Percentiles rank a stretch among this genome's conserved stretches.
Conservation (phyloP, 768 basidiomycete species). For the Pleurotus salmoneostramineus region DNA sequence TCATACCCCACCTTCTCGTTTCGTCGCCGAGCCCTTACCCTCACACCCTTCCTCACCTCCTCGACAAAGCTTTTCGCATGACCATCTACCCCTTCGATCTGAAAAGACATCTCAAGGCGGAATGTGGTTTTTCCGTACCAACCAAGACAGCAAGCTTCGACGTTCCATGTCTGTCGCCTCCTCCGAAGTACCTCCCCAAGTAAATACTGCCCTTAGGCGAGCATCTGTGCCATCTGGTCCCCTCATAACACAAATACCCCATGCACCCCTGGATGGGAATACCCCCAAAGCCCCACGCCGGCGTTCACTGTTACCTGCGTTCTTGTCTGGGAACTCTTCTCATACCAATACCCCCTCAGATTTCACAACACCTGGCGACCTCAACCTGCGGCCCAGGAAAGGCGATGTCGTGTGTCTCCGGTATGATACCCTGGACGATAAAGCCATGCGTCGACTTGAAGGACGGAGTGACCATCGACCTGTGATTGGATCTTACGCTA, state of each 20-base stretch:
- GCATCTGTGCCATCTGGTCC: constrained; percentile 1
- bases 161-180: constrained; percentile 7
- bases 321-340: constrained; percentile 27
- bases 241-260: constrained; percentile 7
- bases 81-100: constrained; percentile 17
- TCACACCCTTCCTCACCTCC: constrained; percentile 12
- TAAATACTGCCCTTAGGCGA: neutral
- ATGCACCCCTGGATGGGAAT: neutral
- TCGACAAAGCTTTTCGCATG: constrained; percentile 20
- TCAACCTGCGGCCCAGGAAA: constrained; percentile 31
- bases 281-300: constrained; percentile 13
- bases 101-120: constrained; percentile 10
- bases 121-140: neutral
- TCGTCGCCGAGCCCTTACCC: constrained; percentile 15
- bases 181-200: neutral
- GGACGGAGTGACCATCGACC: constrained; percentile 84
- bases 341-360: constrained; percentile 12
- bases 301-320: constrained; percentile 42
- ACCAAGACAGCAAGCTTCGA: neutral
- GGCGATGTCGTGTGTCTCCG: constrained; percentile 73
- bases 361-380: constrained; percentile 10
- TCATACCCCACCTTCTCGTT: constrained; percentile 12
- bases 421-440: constrained; percentile 75
- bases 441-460: constrained; percentile 69
- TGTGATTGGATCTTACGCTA: constrained; percentile 74